Percentiles rank a stretch among this genome's conserved stretches.
Conservation (phyloP, 805 yeast genomes). For the Lipomyces orientalis region DNA sequence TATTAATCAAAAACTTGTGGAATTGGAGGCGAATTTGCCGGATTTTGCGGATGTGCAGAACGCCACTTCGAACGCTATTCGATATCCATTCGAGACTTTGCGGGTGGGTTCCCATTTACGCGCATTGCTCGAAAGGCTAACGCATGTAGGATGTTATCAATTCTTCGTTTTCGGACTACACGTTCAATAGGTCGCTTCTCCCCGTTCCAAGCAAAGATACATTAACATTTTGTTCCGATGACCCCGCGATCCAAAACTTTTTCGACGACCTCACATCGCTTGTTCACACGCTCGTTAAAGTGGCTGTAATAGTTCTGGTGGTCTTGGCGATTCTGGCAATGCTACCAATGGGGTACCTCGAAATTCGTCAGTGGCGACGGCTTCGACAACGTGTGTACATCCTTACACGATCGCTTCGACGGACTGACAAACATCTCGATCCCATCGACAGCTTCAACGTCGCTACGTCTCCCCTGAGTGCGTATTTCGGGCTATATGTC, state of each 20-base stretch:
- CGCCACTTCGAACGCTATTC: conserved; percentile 59
- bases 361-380: conserved; percentile 56
- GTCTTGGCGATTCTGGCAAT: conserved; percentile 52
- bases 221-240: conserved; percentile 48
- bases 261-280: conserved; percentile 45
- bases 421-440: conserved; percentile 34
- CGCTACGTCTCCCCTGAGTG: conserved; percentile 27
- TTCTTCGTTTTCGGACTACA: conserved; percentile 28
- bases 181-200: conserved; percentile 47
- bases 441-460: conserved; percentile 37
- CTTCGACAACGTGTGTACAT: conserved; percentile 47
- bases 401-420: conserved; percentile 23
- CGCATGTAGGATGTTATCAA: conserved; percentile 12
- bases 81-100: conserved; percentile 63
- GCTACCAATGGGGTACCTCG: conserved; percentile 54
- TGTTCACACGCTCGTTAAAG: conserved; percentile 48
- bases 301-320: conserved; percentile 50
- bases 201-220: conserved; percentile 51
- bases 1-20: conserved; percentile 62
- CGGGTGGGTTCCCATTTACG: conserved; percentile 13
- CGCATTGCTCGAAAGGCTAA: background rate
- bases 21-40: conserved; percentile 61
- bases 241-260: conserved; percentile 49
- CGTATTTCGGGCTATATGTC: conserved; percentile 30
- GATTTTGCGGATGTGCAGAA: conserved; percentile 68